Evolutionary conservation across 768 basidiomycete species (phyloP), one percentile per base, ranked within the genome.

Genomic region (Candolleomyces aberdarensis): DNA sequence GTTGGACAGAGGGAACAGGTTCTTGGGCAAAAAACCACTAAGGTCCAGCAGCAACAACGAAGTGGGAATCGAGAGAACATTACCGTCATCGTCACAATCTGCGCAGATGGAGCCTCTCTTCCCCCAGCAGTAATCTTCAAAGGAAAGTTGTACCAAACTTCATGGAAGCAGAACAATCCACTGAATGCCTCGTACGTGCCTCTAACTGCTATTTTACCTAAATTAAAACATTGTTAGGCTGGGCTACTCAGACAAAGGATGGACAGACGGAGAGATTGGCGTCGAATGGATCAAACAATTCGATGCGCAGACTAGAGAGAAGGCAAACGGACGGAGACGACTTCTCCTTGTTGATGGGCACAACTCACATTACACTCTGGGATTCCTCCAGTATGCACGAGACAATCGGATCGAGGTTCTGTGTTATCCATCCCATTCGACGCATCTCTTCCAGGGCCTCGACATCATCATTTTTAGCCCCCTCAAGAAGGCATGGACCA

Each of bases 331-430:
- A 4, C 46, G 62, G 5, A 50, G 64, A 10, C 61, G 67, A 0
- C 61, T 80, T 0, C 76, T 84, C 9, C 62, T 78, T 11, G 71
- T 83, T 9, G 78, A 83, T 70, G 77, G 83, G 0, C 82, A 84
- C 58, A 74, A 69, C 53, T 81, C 77, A 0, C 81, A 83, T 59
- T 77, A 74, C 58, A 75, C 72, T 3, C 52, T 57, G 3, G 68
- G 56, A 7, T 78, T 82, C 60, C 74, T 84, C 17, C 56, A 70
- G 13, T 77, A 77, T 67, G 76, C 78, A 0, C 56, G 64, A 2
- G 54, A 65, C 0, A 57, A 80, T 61, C 66, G 71, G 2, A 82
- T 83, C n/a, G 59, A 71, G 20, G 65, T 83, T 4, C 62, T 83
- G 0, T 79, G 76, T 60, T 83, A 82, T 67, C 81, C 78, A 14